Conservation (phyloP, 768 basidiomycete species). For the Calocybe cyanea region DNA sequence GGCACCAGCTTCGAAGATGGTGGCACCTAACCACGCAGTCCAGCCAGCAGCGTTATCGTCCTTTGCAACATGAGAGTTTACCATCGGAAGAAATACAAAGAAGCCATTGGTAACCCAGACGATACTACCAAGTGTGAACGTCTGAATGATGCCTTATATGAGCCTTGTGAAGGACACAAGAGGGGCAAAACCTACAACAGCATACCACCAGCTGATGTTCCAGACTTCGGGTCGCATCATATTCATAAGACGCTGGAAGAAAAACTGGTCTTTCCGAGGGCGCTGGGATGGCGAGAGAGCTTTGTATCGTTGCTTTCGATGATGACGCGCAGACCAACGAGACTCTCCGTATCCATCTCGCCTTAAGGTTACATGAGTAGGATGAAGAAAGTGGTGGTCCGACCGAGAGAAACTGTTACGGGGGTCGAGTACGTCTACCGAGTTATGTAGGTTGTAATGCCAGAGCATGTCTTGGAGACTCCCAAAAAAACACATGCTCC, state of each 20-base stretch:
- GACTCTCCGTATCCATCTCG: constrained; percentile 12
- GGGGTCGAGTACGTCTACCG: background rate
- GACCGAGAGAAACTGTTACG: constrained; percentile 23
- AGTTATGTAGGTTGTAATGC: constrained; percentile 28
- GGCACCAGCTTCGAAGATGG: constrained; percentile 56
- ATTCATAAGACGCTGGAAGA: constrained; percentile 20
- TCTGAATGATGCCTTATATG: constrained; percentile 13
- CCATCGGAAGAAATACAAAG: constrained; percentile 45
- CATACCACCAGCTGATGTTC: constrained; percentile 44
- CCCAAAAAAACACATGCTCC: background rate
- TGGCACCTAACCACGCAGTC: constrained; percentile 54
- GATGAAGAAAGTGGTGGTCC: constrained; percentile 28
- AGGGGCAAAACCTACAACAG: constrained; percentile 23
- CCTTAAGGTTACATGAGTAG: constrained; percentile 30
- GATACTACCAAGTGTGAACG: constrained; percentile 39
- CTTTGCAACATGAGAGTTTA: constrained; percentile 23
- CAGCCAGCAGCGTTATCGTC: constrained; percentile 35
- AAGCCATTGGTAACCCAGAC: constrained; percentile 60
- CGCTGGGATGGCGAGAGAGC: constrained; percentile 19
- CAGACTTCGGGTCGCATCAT: constrained; percentile 36
- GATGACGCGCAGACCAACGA: constrained; percentile 38
- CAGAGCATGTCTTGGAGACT: constrained; percentile 13
- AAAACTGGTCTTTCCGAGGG: constrained; percentile 13
- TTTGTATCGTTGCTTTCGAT: constrained; percentile 33
- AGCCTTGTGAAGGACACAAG: background rate